These are phyloP conservation scores for Stachybotrys chartarum DNA, from an alignment of 2,329 filamentous ascomycete species.

Conservation along the genomic window DNA sequence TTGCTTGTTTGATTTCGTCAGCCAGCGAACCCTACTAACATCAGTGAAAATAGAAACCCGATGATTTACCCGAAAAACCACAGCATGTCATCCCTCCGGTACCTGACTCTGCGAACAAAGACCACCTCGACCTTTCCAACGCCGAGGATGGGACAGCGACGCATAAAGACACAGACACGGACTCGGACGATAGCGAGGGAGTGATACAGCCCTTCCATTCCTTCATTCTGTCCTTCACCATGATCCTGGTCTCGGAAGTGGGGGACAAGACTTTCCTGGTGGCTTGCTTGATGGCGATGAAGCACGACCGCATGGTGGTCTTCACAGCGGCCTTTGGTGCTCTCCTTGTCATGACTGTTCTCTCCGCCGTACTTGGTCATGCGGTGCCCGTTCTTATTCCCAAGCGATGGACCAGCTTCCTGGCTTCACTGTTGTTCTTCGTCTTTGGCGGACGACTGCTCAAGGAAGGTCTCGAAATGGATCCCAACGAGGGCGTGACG, in stretches of 20 bases:
- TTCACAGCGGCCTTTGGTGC: conserved; percentile 94
- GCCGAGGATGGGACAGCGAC: conserved; percentile 7
- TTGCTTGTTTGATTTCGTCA: neutral
- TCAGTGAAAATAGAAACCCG: conserved; percentile 57
- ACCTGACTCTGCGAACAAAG: conserved; percentile 57
- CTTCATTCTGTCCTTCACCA: conserved; percentile 84
- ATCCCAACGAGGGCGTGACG: conserved; percentile 80
- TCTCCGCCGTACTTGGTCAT: conserved; percentile 88
- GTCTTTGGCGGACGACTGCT: conserved; percentile 82
- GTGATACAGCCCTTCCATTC: conserved; percentile 80
- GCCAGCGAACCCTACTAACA: conserved; percentile 9
- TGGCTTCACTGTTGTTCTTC: conserved; percentile 79
- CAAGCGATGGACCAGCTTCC: conserved; percentile 82
- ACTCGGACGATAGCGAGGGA: conserved; percentile 37
- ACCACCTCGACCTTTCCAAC: conserved; percentile 47
- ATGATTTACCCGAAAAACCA: conserved; percentile 70
- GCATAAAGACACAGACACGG: conserved; percentile 19
- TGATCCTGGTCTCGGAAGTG: conserved; percentile 96
- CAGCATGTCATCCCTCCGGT: conserved; percentile 67
- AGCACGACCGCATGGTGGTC: conserved; percentile 85
- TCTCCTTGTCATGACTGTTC: conserved; percentile 85
- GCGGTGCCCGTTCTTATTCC: conserved; percentile 85
- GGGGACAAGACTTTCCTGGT: conserved; percentile 99
- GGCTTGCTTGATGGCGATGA: conserved; percentile 98
- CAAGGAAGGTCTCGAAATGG: conserved; percentile 82